A percentile compares a stretch with the other conserved stretches of the same genome.
Conservation (phyloP, 768 basidiomycete species). For the Amanita thiersii region DNA sequence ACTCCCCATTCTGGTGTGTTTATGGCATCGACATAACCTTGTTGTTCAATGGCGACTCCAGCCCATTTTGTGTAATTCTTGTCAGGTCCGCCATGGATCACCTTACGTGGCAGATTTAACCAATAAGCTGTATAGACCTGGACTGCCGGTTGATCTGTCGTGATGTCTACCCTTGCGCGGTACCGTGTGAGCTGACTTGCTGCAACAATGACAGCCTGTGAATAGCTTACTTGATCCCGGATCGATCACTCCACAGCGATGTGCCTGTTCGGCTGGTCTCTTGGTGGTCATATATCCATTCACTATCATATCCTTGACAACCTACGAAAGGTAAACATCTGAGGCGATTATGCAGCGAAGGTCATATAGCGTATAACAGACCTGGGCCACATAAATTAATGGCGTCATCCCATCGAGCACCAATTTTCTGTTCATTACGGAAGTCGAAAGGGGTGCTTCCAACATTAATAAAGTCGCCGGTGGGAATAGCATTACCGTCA, state of each 20-base stretch:
- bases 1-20: conserved; percentile 48
- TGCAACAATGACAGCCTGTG: background rate
- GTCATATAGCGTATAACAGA: conserved; percentile 9
- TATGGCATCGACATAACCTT: conserved; percentile 46
- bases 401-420: conserved; percentile 25
- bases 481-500: conserved; percentile 29
- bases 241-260: conserved; percentile 37
- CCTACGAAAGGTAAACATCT: conserved; percentile 17
- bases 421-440: conserved; percentile 21
- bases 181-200: background rate
- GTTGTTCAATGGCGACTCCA: conserved; percentile 45
- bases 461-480: conserved; percentile 24
- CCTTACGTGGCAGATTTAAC: conserved; percentile 39
- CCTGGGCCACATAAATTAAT: conserved; percentile 20
- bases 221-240: conserved; percentile 36
- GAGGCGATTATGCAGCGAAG: background rate
- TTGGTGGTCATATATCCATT: conserved; percentile 38
- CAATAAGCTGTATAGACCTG: conserved; percentile 42
- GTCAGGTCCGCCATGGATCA: conserved; percentile 37
- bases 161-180: conserved; percentile 34
- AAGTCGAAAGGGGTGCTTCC: conserved; percentile 33
- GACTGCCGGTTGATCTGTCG: conserved; percentile 41
- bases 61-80: conserved; percentile 31
- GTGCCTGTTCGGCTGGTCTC: conserved; percentile 21
- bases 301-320: conserved; percentile 41